phyloP scores from a whole-genome alignment of 768 basidiomycete genomes.

The Amanita rimosa region DNA sequence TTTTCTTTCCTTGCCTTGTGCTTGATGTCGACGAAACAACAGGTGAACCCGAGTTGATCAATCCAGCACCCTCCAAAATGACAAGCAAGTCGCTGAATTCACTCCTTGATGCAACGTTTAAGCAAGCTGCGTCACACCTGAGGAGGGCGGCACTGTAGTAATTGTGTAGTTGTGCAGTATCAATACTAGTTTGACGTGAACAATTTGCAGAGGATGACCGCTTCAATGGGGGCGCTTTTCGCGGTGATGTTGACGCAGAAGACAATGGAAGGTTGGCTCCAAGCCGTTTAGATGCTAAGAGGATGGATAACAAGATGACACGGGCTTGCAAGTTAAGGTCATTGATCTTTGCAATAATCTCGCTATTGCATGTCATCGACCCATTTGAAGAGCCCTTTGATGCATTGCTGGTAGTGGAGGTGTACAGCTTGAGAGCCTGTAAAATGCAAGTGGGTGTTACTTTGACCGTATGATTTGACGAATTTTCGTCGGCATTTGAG shows the following conservation, averaged over 20 bases:
- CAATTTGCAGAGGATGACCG: conserved; percentile 28
- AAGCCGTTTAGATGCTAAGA: conserved; percentile 54
- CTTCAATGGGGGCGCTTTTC: conserved; percentile 36
- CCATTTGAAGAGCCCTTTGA: conserved; percentile 12
- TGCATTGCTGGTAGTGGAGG: conserved; percentile 27
- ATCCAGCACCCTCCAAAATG: conserved; percentile 64
- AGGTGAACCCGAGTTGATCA: conserved; percentile 31
- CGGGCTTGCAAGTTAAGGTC: conserved; percentile 67
- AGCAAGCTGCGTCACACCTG: conserved; percentile 40
- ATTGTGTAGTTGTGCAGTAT: conserved; percentile 47
- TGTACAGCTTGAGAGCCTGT: conserved; percentile 63
- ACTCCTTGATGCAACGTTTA: conserved; percentile 58
- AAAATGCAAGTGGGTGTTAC: conserved; percentile 64
- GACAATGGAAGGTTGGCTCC: conserved; percentile 46
- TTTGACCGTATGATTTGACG: conserved; percentile 24
- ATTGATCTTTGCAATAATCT: conserved; percentile 54
- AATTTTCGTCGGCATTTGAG: conserved; percentile 18
- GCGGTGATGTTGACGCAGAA: conserved; percentile 23
- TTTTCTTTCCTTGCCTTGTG: conserved; percentile 34
- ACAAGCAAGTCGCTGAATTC: conserved; percentile 67
- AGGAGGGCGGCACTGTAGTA: conserved; percentile 54
- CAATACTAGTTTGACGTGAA: conserved; percentile 24
- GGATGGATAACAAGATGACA: conserved; percentile 49
- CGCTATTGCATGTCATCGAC: conserved; percentile 32
- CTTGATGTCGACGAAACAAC: conserved; percentile 23